Evolutionary conservation across 2,329 filamentous ascomycete genomes (phyloP).

Genomic region (Fusarium sp.): DNA sequence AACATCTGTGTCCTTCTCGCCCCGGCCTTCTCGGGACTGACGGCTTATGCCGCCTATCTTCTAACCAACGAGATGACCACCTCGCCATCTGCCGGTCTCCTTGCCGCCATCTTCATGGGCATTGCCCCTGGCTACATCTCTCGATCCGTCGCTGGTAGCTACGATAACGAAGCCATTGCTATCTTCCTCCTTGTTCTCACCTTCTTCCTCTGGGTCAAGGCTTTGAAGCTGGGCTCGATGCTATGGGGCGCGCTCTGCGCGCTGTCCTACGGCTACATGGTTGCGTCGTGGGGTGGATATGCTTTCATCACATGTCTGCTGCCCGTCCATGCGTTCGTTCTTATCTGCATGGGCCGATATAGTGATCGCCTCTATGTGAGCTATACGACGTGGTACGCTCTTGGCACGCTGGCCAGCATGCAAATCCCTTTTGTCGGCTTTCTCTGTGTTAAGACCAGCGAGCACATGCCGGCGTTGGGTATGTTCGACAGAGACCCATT

Average conservation of each 20-base stretch:
- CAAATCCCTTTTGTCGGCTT: conserved; percentile 99
- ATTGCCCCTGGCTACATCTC: conserved; percentile 98
- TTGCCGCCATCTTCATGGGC: conserved; percentile 96
- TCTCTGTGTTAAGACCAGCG: conserved; percentile 94
- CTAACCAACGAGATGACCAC: conserved; percentile 97
- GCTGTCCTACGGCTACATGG: conserved; percentile 99
- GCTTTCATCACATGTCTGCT: conserved; percentile 99
- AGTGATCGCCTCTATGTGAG: conserved; percentile 95
- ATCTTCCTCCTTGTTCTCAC: conserved; percentile 99
- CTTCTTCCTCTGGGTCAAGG: conserved; percentile 99
- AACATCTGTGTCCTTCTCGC: conserved; percentile 99
- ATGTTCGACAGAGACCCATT: conserved; percentile 24
- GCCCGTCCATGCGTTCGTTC: conserved; percentile 91
- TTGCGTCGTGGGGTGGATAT: conserved; percentile 99
- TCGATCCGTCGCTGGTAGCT: conserved; percentile 95
- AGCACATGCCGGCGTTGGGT: conserved; percentile 98
- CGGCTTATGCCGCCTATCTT: conserved; percentile 92
- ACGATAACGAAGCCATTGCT: conserved; percentile 99
- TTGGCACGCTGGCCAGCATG: conserved; percentile 97
- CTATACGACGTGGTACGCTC: conserved; percentile 97
- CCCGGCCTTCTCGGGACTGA: conserved; percentile 93
- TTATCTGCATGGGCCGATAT: conserved; percentile 97
- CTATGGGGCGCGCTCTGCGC: conserved; percentile 96
- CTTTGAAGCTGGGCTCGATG: conserved; percentile 94
- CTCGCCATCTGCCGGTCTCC: conserved; percentile 93